A percentile compares a stretch with the other conserved stretches of the same genome.
Conservation (phyloP, 2,329 filamentous ascomycete genomes). For the Fusarium falciforme region DNA sequence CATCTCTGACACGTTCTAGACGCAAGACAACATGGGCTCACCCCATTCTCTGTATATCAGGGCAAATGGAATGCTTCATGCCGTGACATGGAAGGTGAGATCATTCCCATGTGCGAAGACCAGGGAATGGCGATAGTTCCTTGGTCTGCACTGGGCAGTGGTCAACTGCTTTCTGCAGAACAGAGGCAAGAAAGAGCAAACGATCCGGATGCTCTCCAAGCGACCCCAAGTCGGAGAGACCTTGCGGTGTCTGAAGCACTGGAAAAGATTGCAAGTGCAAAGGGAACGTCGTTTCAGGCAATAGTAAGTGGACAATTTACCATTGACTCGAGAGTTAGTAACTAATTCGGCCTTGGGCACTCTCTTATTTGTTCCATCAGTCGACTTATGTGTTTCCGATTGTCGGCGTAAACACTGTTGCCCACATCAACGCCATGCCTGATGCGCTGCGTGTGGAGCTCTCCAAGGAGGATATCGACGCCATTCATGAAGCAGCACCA, state of each 20-base stretch:
- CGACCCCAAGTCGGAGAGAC: not conserved
- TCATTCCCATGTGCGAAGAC: constrained; percentile 48
- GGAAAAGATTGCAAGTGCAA: constrained; percentile 12
- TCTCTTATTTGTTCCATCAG: constrained; percentile 26
- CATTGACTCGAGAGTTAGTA: not conserved
- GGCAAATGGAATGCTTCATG: constrained; percentile 43
- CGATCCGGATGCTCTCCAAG: not conserved
- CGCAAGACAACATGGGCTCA: constrained; percentile 41
- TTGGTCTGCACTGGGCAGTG: constrained; percentile 35
- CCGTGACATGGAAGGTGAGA: constrained; percentile 47
- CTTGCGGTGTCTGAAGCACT: constrained; percentile 2
- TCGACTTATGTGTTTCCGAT: constrained; percentile 26
- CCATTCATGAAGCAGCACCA: constrained; percentile 11
- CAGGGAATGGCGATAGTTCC: constrained; percentile 61
- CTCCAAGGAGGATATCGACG: not conserved
- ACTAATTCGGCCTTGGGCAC: not conserved
- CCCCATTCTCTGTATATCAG: constrained; percentile 46
- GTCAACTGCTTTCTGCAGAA: not conserved
- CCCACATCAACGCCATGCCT: constrained; percentile 13
- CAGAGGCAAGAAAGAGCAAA: not conserved
- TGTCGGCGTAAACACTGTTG: constrained; percentile 16
- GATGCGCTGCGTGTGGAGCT: constrained; percentile 11
- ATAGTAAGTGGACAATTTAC: constrained; percentile 6
- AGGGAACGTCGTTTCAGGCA: constrained; percentile 8
- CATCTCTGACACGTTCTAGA: constrained; percentile 11